Evolutionary conservation across 495 filamentous ascomycete genomes (phyloP).

Genomic region (Aspergillus avenaceus): DNA sequence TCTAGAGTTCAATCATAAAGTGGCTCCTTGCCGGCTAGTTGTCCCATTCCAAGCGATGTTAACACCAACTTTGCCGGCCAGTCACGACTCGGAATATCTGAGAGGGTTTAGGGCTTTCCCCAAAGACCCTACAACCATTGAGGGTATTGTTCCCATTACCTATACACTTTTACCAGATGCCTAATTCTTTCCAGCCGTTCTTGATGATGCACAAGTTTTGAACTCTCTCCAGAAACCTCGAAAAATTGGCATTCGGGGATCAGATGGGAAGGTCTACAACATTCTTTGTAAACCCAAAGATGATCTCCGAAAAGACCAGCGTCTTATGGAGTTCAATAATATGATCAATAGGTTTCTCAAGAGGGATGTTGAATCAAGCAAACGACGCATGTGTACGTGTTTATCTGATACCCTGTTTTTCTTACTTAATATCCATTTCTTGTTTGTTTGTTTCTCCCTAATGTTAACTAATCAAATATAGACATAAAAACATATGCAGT

Average conservation of each 20-base stretch:
- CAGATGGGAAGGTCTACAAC: constrained; percentile 81
- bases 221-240: constrained; percentile 89
- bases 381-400: constrained; percentile 63
- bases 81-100: constrained; percentile 61
- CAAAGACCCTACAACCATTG: constrained; percentile 56
- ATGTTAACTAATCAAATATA: constrained; percentile 23
- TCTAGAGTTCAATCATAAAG: constrained; percentile 78
- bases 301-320: constrained; percentile 92
- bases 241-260: constrained; percentile 82
- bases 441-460: too few species aligned
- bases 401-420: neutral
- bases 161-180: constrained; percentile 33
- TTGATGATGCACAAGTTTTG: constrained; percentile 83
- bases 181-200: constrained; percentile 52
- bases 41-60: constrained; percentile 84
- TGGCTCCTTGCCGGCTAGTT: constrained; percentile 76
- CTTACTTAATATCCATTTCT: too few species aligned
- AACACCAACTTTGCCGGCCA: constrained; percentile 73
- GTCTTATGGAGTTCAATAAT: constrained; percentile 97
- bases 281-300: constrained; percentile 97
- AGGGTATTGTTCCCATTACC: constrained; percentile 27
- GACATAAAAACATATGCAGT: constrained; percentile 97
- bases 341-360: constrained; percentile 96
- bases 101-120: constrained; percentile 81
- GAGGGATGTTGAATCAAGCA: constrained; percentile 82